Evolutionary conservation across 169 alveolate species (phyloP).

Genomic region (Babesia divergens): DNA sequence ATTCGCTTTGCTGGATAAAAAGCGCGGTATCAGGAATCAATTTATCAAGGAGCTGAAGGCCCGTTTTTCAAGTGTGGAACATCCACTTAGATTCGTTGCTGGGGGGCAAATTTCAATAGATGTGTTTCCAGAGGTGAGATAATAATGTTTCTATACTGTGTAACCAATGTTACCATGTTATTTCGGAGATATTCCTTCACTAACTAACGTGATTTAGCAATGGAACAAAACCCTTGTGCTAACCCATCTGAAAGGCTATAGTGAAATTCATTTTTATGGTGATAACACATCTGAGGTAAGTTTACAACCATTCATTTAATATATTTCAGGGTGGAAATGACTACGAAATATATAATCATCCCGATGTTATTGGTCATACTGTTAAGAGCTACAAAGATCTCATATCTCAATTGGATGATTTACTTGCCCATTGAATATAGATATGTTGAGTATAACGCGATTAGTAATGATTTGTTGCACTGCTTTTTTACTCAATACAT

Average conservation of each 20-base stretch:
- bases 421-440: too few species aligned
- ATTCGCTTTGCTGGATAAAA: conserved; percentile 81
- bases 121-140: conserved; percentile 85
- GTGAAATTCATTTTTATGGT: conserved; percentile 41
- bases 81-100: conserved; percentile 82
- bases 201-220: conserved; percentile 61
- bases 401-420: conserved; percentile 49
- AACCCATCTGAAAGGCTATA: not conserved
- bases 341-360: conserved; percentile 86
- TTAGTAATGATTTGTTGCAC: too few species aligned
- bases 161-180: too few species aligned
- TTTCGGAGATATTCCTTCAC: too few species aligned
- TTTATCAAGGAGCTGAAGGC: conserved; percentile 9
- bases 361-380: conserved; percentile 88
- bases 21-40: conserved; percentile 52
- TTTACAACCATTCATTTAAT: not conserved
- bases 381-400: conserved; percentile 88
- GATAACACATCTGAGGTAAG: conserved; percentile 41
- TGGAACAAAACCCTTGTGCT: conserved; percentile 88
- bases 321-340: conserved; percentile 92
- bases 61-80: conserved; percentile 32
- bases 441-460: too few species aligned
- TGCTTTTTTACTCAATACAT: too few species aligned
- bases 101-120: conserved; percentile 98
- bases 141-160: too few species aligned